Conservation (phyloP, 495 filamentous ascomycete genomes). For the Antarctomyces pellizariae region DNA sequence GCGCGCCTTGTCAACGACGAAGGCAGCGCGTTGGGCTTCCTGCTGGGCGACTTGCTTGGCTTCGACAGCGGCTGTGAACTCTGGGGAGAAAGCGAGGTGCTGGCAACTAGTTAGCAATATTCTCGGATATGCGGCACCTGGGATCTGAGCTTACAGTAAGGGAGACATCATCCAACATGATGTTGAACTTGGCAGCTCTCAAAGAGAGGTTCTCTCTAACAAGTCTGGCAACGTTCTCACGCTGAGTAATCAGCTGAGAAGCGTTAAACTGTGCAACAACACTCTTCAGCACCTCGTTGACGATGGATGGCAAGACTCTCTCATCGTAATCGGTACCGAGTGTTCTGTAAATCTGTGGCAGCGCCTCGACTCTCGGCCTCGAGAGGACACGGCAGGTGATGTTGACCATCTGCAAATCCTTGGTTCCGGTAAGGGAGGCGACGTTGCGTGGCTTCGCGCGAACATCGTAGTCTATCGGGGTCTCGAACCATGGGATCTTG, state of each 20-base stretch:
- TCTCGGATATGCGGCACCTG: constrained; percentile 2
- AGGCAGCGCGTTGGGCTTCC: constrained; percentile 90
- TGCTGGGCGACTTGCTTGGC: constrained; percentile 98
- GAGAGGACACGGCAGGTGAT: constrained; percentile 99
- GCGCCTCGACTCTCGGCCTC: constrained; percentile 60
- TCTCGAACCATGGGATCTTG: constrained; percentile 89
- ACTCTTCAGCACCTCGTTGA: constrained; percentile 96
- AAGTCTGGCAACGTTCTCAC: constrained; percentile 81
- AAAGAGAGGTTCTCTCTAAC: constrained; percentile 82
- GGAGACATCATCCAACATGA: constrained; percentile 90
- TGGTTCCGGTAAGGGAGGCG: constrained; percentile 90
- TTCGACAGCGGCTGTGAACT: constrained; percentile 96
- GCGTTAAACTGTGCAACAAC: constrained; percentile 99
- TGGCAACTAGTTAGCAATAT: constrained; percentile 17
- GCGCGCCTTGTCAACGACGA: constrained; percentile 94
- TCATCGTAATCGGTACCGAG: constrained; percentile 93
- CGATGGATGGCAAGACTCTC: constrained; percentile 86
- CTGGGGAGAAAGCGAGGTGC: constrained; percentile 97
- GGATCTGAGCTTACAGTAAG: constrained; percentile 44
- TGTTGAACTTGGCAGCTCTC: constrained; percentile 88
- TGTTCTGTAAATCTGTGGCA: constrained; percentile 91
- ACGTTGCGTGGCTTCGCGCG: constrained; percentile 94
- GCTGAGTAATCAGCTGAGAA: constrained; percentile 91
- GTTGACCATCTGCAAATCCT: constrained; percentile 99
- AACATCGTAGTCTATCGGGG: constrained; percentile 88